Evolutionary conservation across 768 basidiomycete species (phyloP).

Genomic region (Saitozyma podzolica): DNA sequence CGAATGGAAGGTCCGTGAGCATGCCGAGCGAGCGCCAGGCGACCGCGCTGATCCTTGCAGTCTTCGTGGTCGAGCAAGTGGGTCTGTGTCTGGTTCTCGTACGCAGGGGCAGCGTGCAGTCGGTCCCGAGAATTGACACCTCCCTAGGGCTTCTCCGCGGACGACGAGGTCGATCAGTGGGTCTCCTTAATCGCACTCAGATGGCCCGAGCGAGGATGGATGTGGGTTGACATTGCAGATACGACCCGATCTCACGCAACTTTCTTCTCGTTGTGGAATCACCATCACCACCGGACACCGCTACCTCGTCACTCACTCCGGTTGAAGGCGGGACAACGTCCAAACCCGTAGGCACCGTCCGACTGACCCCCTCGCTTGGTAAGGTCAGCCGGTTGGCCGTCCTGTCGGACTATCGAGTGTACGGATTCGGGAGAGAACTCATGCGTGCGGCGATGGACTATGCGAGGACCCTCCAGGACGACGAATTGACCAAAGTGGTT

Average conservation of each 20-base stretch:
- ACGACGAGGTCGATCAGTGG: conserved; percentile 47
- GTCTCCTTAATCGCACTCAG: conserved; percentile 2
- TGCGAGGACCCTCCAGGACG: conserved; percentile 9
- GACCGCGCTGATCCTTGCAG: conserved; percentile 11
- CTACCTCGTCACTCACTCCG: conserved; percentile 5
- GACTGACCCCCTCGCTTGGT: conserved; percentile 28
- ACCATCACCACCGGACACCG: conserved; percentile 23
- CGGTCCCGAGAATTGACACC: conserved; percentile 6
- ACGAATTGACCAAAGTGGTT: conserved; percentile 12
- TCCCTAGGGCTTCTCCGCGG: conserved; percentile 41
- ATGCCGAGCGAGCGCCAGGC: neutral
- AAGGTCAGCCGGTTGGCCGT: conserved; percentile 45
- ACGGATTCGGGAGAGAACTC: conserved; percentile 42
- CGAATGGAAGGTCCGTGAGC: conserved; percentile 44
- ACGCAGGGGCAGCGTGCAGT: neutral
- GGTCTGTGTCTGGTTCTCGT: conserved; percentile 11
- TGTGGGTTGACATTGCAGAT: conserved; percentile 14
- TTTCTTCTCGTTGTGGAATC: conserved; percentile 33
- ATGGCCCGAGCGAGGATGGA: neutral
- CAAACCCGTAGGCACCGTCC: conserved; percentile 40
- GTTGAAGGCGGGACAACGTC: conserved; percentile 6
- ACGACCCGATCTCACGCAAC: conserved; percentile 31
- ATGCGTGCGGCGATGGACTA: conserved; percentile 33
- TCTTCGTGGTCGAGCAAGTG: conserved; percentile 45
- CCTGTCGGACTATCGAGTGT: conserved; percentile 30